Evolutionary conservation across 495 filamentous ascomycete species (phyloP).

Genomic region (Pseudomonodictys pantanalensis): DNA sequence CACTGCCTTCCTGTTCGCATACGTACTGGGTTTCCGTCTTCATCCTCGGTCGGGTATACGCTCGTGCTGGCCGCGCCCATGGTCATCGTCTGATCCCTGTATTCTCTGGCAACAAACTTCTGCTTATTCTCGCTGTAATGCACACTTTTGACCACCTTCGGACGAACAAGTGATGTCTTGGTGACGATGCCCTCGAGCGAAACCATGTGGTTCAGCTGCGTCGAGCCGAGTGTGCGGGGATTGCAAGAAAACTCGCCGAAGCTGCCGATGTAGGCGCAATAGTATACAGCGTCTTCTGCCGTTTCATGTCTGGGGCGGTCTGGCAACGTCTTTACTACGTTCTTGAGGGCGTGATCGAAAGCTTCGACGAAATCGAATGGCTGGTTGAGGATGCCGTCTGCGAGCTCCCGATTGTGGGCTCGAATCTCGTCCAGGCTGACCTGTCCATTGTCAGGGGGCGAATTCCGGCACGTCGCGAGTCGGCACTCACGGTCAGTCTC

Average conservation of each 20-base stretch:
- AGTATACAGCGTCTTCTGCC: conserved; percentile 71
- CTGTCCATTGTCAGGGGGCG: conserved; percentile 39
- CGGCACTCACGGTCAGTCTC: conserved; percentile 26
- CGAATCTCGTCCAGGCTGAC: conserved; percentile 95
- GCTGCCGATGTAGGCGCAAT: conserved; percentile 90
- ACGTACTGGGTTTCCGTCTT: conserved; percentile 66
- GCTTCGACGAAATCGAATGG: conserved; percentile 87
- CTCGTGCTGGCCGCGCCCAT: conserved; percentile 81
- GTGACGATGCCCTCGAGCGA: conserved; percentile 98
- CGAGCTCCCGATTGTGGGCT: conserved; percentile 81
- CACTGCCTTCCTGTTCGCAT: background rate
- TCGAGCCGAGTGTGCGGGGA: conserved; percentile 83
- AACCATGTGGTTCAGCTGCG: conserved; percentile 90
- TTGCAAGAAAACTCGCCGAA: conserved; percentile 96
- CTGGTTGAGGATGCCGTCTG: conserved; percentile 77
- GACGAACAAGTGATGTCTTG: conserved; percentile 88
- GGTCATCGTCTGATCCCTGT: conserved; percentile 96
- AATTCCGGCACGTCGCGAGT: too few species aligned
- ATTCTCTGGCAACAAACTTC: conserved; percentile 79
- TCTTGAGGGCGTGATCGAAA: conserved; percentile 85
- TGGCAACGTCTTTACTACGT: conserved; percentile 74
- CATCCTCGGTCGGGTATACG: conserved; percentile 93
- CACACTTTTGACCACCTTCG: conserved; percentile 96
- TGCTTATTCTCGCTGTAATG: conserved; percentile 86
- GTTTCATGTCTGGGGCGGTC: conserved; percentile 60